Evolutionary conservation across 768 basidiomycete species (phyloP).

Genomic region (Megacollybia marginata): DNA sequence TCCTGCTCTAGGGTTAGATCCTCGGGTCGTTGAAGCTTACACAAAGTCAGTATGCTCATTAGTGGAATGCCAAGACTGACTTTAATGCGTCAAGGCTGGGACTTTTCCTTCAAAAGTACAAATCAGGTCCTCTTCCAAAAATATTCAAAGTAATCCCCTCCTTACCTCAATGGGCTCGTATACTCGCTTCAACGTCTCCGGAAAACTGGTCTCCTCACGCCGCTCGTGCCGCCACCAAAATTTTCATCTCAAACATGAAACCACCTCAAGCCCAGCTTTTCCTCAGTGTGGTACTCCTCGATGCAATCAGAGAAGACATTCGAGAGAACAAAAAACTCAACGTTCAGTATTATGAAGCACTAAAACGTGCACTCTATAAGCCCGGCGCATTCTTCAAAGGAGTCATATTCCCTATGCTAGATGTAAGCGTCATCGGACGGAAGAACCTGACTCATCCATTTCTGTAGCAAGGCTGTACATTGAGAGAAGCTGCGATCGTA

Average conservation of each 20-base stretch:
- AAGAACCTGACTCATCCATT: background rate
- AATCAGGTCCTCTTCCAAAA: constrained; percentile 91
- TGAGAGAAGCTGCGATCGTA: constrained; percentile 92
- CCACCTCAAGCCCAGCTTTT: constrained; percentile 90
- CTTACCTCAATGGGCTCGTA: constrained; percentile 91
- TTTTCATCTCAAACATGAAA: constrained; percentile 96
- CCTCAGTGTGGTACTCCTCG: constrained; percentile 84
- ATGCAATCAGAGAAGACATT: constrained; percentile 87
- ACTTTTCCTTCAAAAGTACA: constrained; percentile 77
- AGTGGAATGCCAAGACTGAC: background rate
- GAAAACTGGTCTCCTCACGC: constrained; percentile 96
- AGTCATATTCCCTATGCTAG: constrained; percentile 89
- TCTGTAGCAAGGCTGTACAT: constrained; percentile 60
- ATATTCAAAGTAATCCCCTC: constrained; percentile 97
- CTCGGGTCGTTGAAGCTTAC: constrained; percentile 88
- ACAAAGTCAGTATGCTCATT: constrained; percentile 57
- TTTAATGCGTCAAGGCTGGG: constrained; percentile 56
- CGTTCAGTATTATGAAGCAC: constrained; percentile 89
- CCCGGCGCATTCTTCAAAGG: constrained; percentile 99
- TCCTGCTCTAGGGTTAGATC: constrained; percentile 84
- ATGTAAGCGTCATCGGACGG: constrained; percentile 43
- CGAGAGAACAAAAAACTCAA: constrained; percentile 79
- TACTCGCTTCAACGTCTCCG: constrained; percentile 87
- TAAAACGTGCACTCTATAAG: constrained; percentile 91
- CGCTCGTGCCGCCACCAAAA: constrained; percentile 87